Evolutionary conservation across 2,329 filamentous ascomycete genomes (phyloP), one percentile per base, ranked within the genome.

Genomic region (Monilinia laxa): DNA sequence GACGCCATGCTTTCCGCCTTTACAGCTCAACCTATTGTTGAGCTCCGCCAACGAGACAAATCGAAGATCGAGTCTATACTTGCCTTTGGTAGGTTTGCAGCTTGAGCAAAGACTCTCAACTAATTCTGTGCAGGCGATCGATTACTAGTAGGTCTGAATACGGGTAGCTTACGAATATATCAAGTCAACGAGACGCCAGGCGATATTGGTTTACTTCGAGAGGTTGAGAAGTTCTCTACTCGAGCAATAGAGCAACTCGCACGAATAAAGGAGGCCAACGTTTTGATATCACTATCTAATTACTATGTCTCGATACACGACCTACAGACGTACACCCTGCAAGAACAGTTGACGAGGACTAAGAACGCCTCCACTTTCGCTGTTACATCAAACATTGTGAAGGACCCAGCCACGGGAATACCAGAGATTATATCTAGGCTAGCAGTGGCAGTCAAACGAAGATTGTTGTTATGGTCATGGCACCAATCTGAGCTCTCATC

Each of bases 61-160:
- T 96, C 92, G 72, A 95, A 90, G 83, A 97, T 99, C 80, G 95
- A 99, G 81, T 95, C 92, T 60, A 92, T 99, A 72, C 85, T 98
- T 58, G 92, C 94, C 69, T 92, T 97, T 80, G 93, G 90, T 92
- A 83, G 67, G 79, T 69, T 42, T 52, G 25, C 47, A 31, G 56
- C 16, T 35, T 38, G 54, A 28, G 14, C 20, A 12, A 20, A 14
- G 28, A n/a, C 65, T 10, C 56, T 40, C 51, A 62, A 45, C 71
- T 75, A 54, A 74, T 68, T 55, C 14, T 38, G 10, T 57, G 35
- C 70, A 92, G 90, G 93, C 76, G 95, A 99, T 77, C 88, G 93
- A 70, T 85, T 99, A 47, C 86, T 99, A 65, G 93, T 97, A 67
- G 95, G 95, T 66, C 84, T 99, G 70, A 97, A 92, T 79, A 96